Evolutionary conservation across 768 basidiomycete species (phyloP), one percentile per base, ranked within the genome.

Genomic region (Tricholoma matsutake): DNA sequence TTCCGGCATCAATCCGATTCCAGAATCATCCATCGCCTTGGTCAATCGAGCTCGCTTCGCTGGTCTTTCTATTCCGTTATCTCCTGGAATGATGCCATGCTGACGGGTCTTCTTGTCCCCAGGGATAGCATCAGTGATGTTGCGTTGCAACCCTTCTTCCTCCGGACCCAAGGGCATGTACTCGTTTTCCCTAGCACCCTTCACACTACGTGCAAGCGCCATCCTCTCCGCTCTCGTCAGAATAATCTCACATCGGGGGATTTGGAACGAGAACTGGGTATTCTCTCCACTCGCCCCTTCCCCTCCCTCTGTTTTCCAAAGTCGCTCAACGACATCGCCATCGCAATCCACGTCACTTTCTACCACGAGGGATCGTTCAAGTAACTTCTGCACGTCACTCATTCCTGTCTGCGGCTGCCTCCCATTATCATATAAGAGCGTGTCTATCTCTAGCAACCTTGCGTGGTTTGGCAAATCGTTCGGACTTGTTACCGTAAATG

Each of bases 211-310:
- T 11, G 18, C 61, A 13, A 70, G 63, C 6, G 67, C 60, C 57
- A 58, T 61, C 5, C 81, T 72, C 61, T 84, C 82, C 22, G 69
- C 71, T 41, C 78, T 73, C 18, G 79, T 80, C 57, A 82, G 64
- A 32, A 83, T 67, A 10, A 83, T 73, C 16, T 73, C 74, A 28
- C 69, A 74, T 6, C 54, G 58, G 1, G 37, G 59, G 25, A 63
- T 51, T 54, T 65, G 62, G 6, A 61, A 51, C 39, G 57, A 61
- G 29, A 64, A 60, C 20, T 59, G 59, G 8, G 52, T 52, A 7
- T 20, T 37, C 5, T 16, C 14, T 10, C 45, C 51, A 20, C 39
- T 25, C 29, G 41, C 25, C 25, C 14, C 45, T 18, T 11, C 14
- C 13, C 57, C 16, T 13, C 11, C 9, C 4, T 55, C 57, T 9